Evolutionary conservation across 169 alveolate genomes (phyloP).

Genomic region (Eimeria acervulina): DNA sequence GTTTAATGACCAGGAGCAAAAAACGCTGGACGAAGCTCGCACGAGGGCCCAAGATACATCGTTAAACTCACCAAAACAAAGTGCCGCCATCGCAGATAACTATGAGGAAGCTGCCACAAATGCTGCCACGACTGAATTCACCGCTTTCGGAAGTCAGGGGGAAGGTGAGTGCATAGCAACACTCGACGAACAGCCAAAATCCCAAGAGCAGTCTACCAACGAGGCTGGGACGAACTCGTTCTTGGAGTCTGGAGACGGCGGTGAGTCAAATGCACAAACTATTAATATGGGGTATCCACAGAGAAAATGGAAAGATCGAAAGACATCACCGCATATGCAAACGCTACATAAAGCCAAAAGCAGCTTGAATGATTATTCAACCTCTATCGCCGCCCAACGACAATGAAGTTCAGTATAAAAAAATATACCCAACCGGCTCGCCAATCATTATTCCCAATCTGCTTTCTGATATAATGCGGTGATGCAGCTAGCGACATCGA

Average conservation of each 20-base stretch:
- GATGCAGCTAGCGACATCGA: not conserved
- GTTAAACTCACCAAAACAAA: not conserved
- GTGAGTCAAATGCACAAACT: not conserved
- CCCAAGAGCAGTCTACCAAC: not conserved
- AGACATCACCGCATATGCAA: not conserved
- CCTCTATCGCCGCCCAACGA: not conserved
- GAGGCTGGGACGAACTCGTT: not conserved
- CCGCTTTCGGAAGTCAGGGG: not conserved
- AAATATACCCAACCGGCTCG: not conserved
- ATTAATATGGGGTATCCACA: not conserved
- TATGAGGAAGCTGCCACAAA: not conserved
- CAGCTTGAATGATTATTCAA: not conserved
- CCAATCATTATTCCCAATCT: not conserved
- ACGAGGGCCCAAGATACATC: not conserved
- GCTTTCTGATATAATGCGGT: not conserved
- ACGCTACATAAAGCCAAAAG: not conserved
- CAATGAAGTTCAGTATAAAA: not conserved
- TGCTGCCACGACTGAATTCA: not conserved
- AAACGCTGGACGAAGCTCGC: not conserved
- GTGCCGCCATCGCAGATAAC: not conserved
- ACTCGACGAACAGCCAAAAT: not conserved
- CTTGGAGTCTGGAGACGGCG: not conserved
- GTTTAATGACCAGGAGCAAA: constrained; percentile 49
- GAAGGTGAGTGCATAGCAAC: not conserved
- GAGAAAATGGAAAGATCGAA: not conserved